Evolutionary conservation across 2,329 filamentous ascomycete species (phyloP).

Genomic region (Tolypocladium tundrense): DNA sequence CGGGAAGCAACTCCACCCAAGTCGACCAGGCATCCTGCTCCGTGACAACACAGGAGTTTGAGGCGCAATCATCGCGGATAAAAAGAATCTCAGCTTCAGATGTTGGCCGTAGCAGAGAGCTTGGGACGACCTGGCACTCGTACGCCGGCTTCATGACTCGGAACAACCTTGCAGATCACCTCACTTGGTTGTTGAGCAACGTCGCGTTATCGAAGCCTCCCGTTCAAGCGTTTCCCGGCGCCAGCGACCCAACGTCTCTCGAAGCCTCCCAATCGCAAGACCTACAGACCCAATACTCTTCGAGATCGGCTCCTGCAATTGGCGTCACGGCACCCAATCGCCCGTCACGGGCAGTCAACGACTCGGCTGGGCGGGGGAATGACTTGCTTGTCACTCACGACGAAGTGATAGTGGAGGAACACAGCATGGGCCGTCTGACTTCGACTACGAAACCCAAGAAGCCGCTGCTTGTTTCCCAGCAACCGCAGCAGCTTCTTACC

Average conservation of each 20-base stretch:
- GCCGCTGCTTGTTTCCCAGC: slow-evolving; percentile 31
- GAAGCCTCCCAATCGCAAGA: slow-evolving; percentile 15
- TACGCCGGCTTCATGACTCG: slow-evolving; percentile 46
- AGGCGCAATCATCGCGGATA: not conserved
- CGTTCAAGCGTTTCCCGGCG: slow-evolving; percentile 25
- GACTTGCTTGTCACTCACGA: slow-evolving; percentile 14
- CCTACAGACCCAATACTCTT: not conserved
- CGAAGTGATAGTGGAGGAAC: slow-evolving; percentile 15
- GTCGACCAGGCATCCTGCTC: not conserved
- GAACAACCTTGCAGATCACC: slow-evolving; percentile 48
- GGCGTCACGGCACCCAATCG: not conserved
- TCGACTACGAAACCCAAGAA: slow-evolving; percentile 33
- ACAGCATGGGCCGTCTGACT: slow-evolving; percentile 34
- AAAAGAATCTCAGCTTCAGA: not conserved
- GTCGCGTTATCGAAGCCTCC: slow-evolving; percentile 29
- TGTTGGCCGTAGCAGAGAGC: slow-evolving; percentile 5
- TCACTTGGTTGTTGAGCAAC: slow-evolving; percentile 47
- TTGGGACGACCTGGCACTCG: slow-evolving; percentile 11
- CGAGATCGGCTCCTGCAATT: not conserved
- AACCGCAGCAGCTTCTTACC: slow-evolving; percentile 30
- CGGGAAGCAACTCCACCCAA: slow-evolving; percentile 1
- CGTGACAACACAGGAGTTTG: not conserved
- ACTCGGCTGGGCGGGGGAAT: slow-evolving; percentile 10
- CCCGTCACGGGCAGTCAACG: slow-evolving; percentile 10
- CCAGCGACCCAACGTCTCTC: slow-evolving; percentile 14